Percentiles rank a stretch among this genome's conserved stretches.
phyloP scores from a whole-genome alignment of 176 grass and related monocot genomes.

The Coix lacrymajobi region DNA sequence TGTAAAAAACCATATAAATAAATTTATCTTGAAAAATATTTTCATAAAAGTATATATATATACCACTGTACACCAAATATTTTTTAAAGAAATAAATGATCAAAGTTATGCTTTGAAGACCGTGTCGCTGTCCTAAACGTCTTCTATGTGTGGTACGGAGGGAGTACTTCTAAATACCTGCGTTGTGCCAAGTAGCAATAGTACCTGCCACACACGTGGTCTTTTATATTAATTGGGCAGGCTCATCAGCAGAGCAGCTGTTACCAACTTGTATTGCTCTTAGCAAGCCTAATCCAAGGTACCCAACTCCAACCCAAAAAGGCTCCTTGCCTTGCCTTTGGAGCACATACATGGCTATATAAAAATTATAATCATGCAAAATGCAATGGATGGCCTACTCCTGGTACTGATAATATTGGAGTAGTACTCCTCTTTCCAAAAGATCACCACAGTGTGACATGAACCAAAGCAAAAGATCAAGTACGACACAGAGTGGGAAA shows the following conservation, averaged over 20 bases:
- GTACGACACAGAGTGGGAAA: not conserved
- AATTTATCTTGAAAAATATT: too few species aligned
- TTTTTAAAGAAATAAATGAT: too few species aligned
- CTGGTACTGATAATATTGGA: not conserved
- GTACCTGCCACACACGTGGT: conserved; percentile 8
- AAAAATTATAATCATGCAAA: not conserved
- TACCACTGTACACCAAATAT: too few species aligned
- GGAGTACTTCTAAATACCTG: not conserved
- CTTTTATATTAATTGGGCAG: not conserved
- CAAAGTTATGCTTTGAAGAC: too few species aligned
- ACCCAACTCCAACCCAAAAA: not conserved
- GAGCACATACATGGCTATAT: not conserved
- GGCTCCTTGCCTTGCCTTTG: not conserved
- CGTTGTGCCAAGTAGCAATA: conserved; percentile 28
- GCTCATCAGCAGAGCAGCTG: conserved; percentile 28
- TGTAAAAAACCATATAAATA: too few species aligned
- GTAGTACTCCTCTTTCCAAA: not conserved
- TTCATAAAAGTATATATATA: too few species aligned
- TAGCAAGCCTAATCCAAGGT: conserved; percentile 21
- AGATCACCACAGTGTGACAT: not conserved
- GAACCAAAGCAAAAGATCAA: not conserved
- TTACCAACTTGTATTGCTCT: not conserved
- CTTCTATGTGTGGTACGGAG: too few species aligned
- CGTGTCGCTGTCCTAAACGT: too few species aligned
- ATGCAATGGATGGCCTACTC: not conserved